Percentiles rank a stretch among this genome's conserved stretches.
phyloP scores from a whole-genome alignment of 2,329 filamentous ascomycete species.

The Aspergillus versicolor region DNA sequence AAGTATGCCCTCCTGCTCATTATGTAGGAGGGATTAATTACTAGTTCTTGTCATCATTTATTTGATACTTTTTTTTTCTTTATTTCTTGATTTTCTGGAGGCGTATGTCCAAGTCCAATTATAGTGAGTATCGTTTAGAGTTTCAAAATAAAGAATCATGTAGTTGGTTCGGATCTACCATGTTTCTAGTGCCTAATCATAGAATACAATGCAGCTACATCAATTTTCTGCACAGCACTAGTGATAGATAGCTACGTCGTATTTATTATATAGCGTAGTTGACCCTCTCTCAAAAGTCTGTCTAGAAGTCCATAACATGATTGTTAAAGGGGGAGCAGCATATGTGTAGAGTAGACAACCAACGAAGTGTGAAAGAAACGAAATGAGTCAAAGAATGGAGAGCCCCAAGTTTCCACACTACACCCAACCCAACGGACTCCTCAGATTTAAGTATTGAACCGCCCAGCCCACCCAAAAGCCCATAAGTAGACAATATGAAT shows the following conservation, averaged over 20 bases:
- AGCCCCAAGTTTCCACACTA: slow-evolving; percentile 13
- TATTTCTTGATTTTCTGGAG: not conserved
- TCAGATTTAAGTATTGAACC: slow-evolving; percentile 6
- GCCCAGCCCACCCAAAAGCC: slow-evolving; percentile 12
- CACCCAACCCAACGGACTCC: slow-evolving; percentile 9
- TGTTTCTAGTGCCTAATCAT: not conserved
- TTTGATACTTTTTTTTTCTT: not conserved
- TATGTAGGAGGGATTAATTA: not conserved
- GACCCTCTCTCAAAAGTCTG: not conserved
- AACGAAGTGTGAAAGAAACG: not conserved
- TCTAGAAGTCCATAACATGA: not conserved
- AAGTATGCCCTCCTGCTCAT: not conserved
- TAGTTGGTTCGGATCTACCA: not conserved
- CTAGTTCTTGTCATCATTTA: not conserved
- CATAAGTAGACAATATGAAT: slow-evolving; percentile 3
- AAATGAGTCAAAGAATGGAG: not conserved
- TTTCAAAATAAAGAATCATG: not conserved
- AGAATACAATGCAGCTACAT: not conserved
- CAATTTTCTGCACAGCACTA: not conserved
- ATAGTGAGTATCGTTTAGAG: no score
- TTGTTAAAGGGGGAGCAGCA: not conserved
- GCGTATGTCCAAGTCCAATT: not conserved
- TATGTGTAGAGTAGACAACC: not conserved
- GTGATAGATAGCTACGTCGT: not conserved
- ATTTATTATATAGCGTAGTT: not conserved